These are phyloP conservation scores for Anacardium occidentale DNA, from an alignment of 345 rosid genomes.

Conservation along the genomic window DNA sequence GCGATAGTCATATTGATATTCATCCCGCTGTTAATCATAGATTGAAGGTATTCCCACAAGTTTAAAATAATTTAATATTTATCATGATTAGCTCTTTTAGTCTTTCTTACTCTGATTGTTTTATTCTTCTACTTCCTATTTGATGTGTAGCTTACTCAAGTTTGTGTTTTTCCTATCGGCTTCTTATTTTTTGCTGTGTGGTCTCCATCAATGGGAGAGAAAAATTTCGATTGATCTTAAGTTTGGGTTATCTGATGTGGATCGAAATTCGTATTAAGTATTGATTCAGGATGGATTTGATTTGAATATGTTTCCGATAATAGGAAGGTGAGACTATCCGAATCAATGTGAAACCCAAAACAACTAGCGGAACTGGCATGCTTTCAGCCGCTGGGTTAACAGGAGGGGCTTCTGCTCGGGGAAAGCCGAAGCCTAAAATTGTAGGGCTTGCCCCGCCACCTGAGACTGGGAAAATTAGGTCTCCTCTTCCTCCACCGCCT, in stretches of 20 bases:
- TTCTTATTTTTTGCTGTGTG: not conserved
- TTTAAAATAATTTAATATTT: not conserved
- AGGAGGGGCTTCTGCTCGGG: slow-evolving; percentile 48
- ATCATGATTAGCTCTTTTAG: not conserved
- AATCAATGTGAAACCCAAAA: slow-evolving; percentile 89
- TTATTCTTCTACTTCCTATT: not conserved
- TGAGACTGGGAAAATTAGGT: slow-evolving; percentile 55
- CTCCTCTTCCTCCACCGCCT: slow-evolving; percentile 93
- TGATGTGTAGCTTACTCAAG: not conserved
- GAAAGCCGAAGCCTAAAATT: slow-evolving; percentile 61
- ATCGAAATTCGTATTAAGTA: not conserved
- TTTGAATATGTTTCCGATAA: slow-evolving; percentile 6
- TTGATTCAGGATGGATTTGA: slow-evolving; percentile 6
- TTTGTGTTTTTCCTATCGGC: not conserved
- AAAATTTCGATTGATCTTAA: not conserved
- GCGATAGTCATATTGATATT: slow-evolving; percentile 76
- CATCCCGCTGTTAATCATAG: slow-evolving; percentile 98
- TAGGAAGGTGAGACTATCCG: slow-evolving; percentile 99
- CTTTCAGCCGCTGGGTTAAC: slow-evolving; percentile 84
- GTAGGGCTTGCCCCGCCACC: slow-evolving; percentile 87
- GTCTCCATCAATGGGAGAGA: not conserved
- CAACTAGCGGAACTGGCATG: slow-evolving; percentile 90
- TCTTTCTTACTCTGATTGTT: not conserved
- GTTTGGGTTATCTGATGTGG: not conserved
- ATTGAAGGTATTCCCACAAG: slow-evolving; percentile 58